Evolutionary conservation across 148 eudicot species (phyloP).

Genomic region (Oxyria digyna): DNA sequence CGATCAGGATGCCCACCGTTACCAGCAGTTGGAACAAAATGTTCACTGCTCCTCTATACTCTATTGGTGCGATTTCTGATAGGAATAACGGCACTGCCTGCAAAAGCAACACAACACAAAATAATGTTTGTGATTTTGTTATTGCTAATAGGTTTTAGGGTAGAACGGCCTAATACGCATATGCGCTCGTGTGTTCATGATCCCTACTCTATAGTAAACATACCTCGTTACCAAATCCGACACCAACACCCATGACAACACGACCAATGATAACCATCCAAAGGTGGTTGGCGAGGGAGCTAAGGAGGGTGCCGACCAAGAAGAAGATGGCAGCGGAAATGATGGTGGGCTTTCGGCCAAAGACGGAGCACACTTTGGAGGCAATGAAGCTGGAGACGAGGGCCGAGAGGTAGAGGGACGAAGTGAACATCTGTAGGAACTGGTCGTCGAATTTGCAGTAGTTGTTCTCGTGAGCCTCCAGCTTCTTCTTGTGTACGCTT

Average conservation of each 20-base stretch:
- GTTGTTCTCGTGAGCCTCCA: conserved; percentile 40
- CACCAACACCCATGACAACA: conserved; percentile 25
- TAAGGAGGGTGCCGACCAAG: conserved; percentile 11
- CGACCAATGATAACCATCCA: conserved; percentile 30
- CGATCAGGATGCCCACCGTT: conserved; percentile 24
- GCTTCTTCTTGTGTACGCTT: conserved; percentile 29
- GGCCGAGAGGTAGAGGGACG: conserved; percentile 63
- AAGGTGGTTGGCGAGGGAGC: conserved; percentile 15
- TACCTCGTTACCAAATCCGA: conserved; percentile 34
- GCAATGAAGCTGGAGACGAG: conserved; percentile 52
- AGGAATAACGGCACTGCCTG: conserved; percentile 37
- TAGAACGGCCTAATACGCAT: too few species aligned
- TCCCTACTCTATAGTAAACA: too few species aligned
- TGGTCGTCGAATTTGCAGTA: conserved; percentile 69
- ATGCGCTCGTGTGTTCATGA: too few species aligned
- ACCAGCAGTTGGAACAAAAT: conserved; percentile 24
- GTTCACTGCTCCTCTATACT: conserved; percentile 29
- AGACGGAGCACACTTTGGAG: conserved; percentile 37
- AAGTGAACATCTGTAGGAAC: conserved; percentile 58
- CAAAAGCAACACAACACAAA: background rate
- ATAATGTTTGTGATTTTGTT: too few species aligned
- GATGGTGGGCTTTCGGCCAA: conserved; percentile 13
- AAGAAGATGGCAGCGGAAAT: background rate
- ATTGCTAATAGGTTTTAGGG: too few species aligned
- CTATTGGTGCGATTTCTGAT: conserved; percentile 30